Base-by-base conservation (phyloP, 495 filamentous ascomycete genomes). In the Trypethelium eluteriae region DNA sequence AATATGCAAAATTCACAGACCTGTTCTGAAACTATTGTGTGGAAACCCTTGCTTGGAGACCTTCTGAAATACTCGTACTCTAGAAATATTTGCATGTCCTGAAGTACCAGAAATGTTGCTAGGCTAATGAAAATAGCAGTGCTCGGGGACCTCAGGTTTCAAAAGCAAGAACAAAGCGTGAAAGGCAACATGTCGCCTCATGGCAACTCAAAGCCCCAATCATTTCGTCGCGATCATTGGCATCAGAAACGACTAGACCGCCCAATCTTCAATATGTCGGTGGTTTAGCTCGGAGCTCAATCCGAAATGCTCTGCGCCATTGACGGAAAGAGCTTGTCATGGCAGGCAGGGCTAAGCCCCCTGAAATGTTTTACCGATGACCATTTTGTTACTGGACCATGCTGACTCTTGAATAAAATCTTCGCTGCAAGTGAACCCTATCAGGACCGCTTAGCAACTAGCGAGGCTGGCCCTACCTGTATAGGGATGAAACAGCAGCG, bases 1-100 rank as follows among this genome's bases (percentile, higher is more conserved):
- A 53, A 64, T 39, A 68, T 66, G 62, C 67, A 66, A 63, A 66
- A 66, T 68, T 70, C 71, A 73, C 71, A 73, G 71, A 73, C 71
- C 71, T 73, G 71, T 71, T 70, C 71, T 63, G 69, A 73, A 73
- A 61, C 36, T 36, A 49, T 49, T 47, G 39, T 73, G 71, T 73
- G 62, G 71, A 73, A 68, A 62, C 35, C 62, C 59, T 66, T 68
- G 57, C 71, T 73, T 73, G 69, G 69, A 71, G 69, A 73, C 70
- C 70, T 70, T 68, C 67, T 73, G 71, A 57, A 57, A 66, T 32
- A n/a, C 14, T 25, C 25, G 36, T 16, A 3, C 14, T 10, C 62
- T n/a, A 35, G 32, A 32, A 47, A 72, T 64, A 16, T 47, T 32
- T 49, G 62, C 38, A 25, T 53, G 7, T 5, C 7, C 32, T 59